phyloP scores from a whole-genome alignment of 2,329 filamentous ascomycete species.

The Cladophialophora psammophila region DNA sequence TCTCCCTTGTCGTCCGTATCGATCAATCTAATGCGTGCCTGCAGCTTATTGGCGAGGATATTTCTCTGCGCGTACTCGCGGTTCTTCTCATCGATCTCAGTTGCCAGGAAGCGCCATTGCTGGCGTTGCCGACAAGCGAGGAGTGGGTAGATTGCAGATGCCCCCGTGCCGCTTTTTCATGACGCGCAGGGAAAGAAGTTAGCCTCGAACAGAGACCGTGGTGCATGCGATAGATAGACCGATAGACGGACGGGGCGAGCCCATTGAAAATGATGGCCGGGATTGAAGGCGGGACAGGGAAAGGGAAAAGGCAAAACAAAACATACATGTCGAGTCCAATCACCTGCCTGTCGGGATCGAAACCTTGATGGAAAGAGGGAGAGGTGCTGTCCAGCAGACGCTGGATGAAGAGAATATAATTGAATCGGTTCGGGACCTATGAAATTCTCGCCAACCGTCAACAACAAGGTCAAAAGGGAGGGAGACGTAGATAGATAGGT shows the following conservation, averaged over 20 bases:
- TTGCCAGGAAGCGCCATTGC: conserved; percentile 75
- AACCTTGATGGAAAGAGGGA: conserved; percentile 56
- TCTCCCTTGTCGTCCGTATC: conserved; percentile 55
- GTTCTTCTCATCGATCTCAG: conserved; percentile 79
- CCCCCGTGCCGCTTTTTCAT: conserved; percentile 74
- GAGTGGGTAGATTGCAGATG: conserved; percentile 89
- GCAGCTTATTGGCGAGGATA: conserved; percentile 69
- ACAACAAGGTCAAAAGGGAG: not conserved
- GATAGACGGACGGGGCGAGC: not conserved
- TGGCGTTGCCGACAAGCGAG: conserved; percentile 74
- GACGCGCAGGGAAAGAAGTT: not conserved
- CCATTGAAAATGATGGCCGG: not conserved
- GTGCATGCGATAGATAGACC: not conserved
- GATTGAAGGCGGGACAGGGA: not conserved
- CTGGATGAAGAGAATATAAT: conserved; percentile 91
- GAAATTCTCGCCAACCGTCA: conserved; percentile 8
- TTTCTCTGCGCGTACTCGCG: conserved; percentile 72
- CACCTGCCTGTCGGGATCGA: conserved; percentile 63
- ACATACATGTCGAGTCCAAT: conserved; percentile 76
- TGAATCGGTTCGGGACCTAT: conserved; percentile 59
- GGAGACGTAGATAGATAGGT: no score
- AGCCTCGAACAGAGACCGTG: not conserved
- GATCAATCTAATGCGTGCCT: conserved; percentile 69
- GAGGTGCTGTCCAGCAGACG: conserved; percentile 75
- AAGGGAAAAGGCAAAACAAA: no score